Base-by-base conservation (phyloP, 2,329 filamentous ascomycete species). In the Curvularia hawaiiensis region DNA sequence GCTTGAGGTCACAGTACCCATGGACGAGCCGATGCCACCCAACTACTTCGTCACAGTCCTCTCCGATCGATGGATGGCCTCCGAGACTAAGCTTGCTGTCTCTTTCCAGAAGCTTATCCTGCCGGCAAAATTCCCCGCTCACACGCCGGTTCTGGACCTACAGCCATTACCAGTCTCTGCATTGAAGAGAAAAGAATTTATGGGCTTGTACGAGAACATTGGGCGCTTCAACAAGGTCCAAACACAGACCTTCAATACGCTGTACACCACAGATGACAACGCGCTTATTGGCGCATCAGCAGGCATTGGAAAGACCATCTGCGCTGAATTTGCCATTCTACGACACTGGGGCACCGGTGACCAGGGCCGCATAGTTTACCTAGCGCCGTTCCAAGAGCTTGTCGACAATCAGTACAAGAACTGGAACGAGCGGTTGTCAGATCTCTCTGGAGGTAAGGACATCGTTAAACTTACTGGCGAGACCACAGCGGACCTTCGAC, bases 1-100 rank as follows among this genome's bases (percentile, higher is more conserved):
- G 11, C 90, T 99, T 28, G 95, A 99, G 67, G 95, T 99, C 68
- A 98, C 94, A 0, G 94, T 98, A 3, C 91, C 95, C 0, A 96
- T 99, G 65, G 93, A 92, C 0, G 95, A 99, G 67, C 96, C 96
- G 0, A 96, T 98, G 90, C 95, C 95, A 14, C 95, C 96, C 0
- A 96, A 99, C 76, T 99, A 99, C 80, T 99, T 99, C 79, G 92
- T 99, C 69, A 95, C 92, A 0, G 86, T 99, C 39, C 80, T 97
- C 20, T 98, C 94, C 3, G 95, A 99, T 76, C 85, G 95, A 66
- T 99, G 95, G 95, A 97, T 99, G 92, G 92, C 97, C 74, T 92
- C 94, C 0, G 93, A 99, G 79, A 97, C 93, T 1, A 92, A 93
- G 73, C 82, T 99, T 52, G 90, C 94, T 0, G 90, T 99, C 2